These are phyloP conservation scores for Anaeramoeba ignava DNA, from an alignment of 78 protist species.

Conservation along the genomic window DNA sequence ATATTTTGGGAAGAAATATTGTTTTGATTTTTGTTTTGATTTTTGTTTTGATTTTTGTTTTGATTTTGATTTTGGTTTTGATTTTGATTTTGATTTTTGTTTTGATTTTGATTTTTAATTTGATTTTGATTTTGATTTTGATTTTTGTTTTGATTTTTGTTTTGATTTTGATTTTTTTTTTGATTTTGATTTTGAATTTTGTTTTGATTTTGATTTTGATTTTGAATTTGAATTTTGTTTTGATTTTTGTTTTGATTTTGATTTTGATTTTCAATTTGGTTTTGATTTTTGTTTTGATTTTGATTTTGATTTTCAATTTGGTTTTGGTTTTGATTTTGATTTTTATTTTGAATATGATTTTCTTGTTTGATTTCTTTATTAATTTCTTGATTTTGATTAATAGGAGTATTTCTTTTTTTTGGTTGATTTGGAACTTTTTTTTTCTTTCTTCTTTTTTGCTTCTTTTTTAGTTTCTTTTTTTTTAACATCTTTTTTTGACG, in stretches of 20 bases:
- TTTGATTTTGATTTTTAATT: not conserved
- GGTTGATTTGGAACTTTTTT: not conserved
- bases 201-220: not conserved
- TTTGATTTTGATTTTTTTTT: not conserved
- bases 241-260: not conserved
- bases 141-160: not conserved
- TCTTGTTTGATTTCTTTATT: not conserved
- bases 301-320: not conserved
- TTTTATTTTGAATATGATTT: not conserved
- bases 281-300: not conserved
- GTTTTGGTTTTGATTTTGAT: not conserved
- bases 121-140: not conserved
- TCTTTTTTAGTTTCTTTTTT: not conserved
- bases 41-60: not conserved
- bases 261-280: not conserved
- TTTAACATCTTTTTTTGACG: not conserved
- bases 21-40: not conserved
- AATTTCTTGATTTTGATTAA: not conserved
- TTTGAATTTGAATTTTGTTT: not conserved
- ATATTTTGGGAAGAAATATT: not conserved
- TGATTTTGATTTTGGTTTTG: not conserved
- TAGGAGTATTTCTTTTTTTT: not conserved
- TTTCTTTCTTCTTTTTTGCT: not conserved
- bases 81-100: not conserved
- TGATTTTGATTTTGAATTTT: not conserved